phyloP scores from a whole-genome alignment of 768 basidiomycete genomes.

The Mycena vitilis region DNA sequence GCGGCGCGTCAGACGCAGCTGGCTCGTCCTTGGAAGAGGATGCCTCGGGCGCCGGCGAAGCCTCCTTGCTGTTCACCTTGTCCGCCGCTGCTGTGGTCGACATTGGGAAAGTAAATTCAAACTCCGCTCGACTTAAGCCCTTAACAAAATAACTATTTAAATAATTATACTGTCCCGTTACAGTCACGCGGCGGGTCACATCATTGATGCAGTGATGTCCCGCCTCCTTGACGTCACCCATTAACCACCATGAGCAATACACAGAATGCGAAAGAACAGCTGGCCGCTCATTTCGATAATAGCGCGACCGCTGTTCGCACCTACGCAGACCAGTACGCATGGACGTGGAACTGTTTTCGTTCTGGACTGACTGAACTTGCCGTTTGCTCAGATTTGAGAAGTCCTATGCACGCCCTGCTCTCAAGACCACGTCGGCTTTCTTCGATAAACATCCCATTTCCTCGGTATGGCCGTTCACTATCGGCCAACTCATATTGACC shows the following conservation, averaged over 20 bases:
- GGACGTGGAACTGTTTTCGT: background rate
- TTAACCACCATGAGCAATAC: conserved; percentile 33
- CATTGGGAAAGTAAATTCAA: conserved; percentile 24
- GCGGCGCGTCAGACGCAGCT: conserved; percentile 25
- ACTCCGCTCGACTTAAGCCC: conserved; percentile 15
- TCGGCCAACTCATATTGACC: conserved; percentile 6
- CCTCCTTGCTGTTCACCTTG: conserved; percentile 27
- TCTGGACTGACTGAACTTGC: too few species aligned
- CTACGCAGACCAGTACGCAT: conserved; percentile 48
- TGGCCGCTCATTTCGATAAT: conserved; percentile 50
- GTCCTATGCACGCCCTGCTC: conserved; percentile 55
- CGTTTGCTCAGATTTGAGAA: conserved; percentile 52
- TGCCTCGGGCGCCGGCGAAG: conserved; percentile 28
- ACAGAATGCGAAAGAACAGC: conserved; percentile 32
- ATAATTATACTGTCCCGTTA: too few species aligned
- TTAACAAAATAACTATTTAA: too few species aligned
- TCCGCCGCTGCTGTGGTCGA: conserved; percentile 17
- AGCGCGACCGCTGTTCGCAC: conserved; percentile 50
- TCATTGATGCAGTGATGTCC: too few species aligned
- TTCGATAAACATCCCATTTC: conserved; percentile 49
- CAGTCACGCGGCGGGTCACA: too few species aligned
- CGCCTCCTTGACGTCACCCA: too few species aligned
- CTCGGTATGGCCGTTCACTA: conserved; percentile 44
- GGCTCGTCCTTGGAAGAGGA: conserved; percentile 28
- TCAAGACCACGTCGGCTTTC: conserved; percentile 45